Evolutionary conservation across 495 filamentous ascomycete species (phyloP), one percentile per base, ranked within the genome.

Genomic region (Penicillium nucicola): DNA sequence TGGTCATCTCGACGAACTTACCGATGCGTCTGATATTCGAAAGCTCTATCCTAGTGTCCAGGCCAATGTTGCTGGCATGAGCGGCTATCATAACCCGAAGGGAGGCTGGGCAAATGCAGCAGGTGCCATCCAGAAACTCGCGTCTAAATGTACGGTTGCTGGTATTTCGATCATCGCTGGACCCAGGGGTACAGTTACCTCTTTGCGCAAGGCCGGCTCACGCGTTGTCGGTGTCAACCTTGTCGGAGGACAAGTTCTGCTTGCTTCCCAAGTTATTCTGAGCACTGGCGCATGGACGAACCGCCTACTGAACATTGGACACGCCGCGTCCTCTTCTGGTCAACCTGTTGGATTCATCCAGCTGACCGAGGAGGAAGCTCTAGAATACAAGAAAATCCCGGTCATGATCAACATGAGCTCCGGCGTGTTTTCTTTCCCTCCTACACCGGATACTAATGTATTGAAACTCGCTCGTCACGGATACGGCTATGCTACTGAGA

Each of bases 221-320:
- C 52, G 45, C 28, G 75, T 83, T 5, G 46, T 59, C 9, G 84
- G 85, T 4, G 87, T 78, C 3, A 64, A 66, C 28, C 67, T 90
- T 3, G 54, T 62, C 0, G 69, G 75, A 36, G 81, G 83, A 5
- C 59, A 59, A 8, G 58, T 53, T 13, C 44, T 92, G 1, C 67
- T 65, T 0, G 89, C 89, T 2, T 81, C 84, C 13, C 77, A 90
- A 1, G 81, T 84, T 9, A 74, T 95, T 45, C 68, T 92, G 10
- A 87, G 88, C 1, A 79, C 88, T 0, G 90, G 90, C 2, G 86
- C 90, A 3, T 95, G 90, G 90, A 86, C 85, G 4, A 77, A 77
- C 7, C 67, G 73, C 0, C 68, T 67, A 9, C 30, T 67, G 4
- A 41, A 64, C 43, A 88, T 34, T 56, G 89, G 39, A 77, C 56